Conservation (phyloP, 148 eudicot species). For the Bassia scoparia region DNA sequence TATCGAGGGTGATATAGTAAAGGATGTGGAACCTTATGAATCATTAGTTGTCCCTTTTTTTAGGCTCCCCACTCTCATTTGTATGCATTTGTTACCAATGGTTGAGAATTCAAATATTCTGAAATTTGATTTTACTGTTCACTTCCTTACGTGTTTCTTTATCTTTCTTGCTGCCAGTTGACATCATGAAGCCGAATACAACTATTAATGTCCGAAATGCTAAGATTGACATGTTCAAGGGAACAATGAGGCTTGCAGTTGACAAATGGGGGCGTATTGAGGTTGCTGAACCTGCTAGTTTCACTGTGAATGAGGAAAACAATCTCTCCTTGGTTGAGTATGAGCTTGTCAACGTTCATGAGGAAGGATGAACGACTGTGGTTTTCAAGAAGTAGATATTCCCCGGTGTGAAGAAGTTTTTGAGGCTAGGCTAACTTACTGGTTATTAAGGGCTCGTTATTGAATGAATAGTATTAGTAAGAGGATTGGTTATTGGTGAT, state of each 20-base stretch:
- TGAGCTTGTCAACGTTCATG: slow-evolving; percentile 40
- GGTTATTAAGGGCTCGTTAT: slow-evolving; percentile 16
- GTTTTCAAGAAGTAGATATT: slow-evolving; percentile 17
- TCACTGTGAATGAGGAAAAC: slow-evolving; percentile 38
- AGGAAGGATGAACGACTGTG: slow-evolving; percentile 16
- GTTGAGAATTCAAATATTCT: neutral
- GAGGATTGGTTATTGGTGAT: slow-evolving; percentile 11
- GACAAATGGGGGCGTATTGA: slow-evolving; percentile 49
- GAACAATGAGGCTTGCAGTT: slow-evolving; percentile 46
- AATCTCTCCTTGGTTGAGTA: slow-evolving; percentile 43
- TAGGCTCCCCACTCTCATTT: neutral
- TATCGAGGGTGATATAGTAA: neutral
- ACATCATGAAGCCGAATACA: slow-evolving; percentile 39
- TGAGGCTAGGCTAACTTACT: slow-evolving; percentile 22
- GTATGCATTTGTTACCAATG: neutral
- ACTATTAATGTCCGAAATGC: slow-evolving; percentile 40
- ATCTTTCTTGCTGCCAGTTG: slow-evolving; percentile 31
- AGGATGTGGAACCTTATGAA: neutral
- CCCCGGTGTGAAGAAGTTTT: slow-evolving; percentile 15
- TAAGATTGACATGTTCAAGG: slow-evolving; percentile 48
- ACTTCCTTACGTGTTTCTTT: neutral
- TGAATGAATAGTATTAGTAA: slow-evolving; percentile 2
- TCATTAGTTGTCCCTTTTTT: neutral
- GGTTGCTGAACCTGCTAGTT: slow-evolving; percentile 39
- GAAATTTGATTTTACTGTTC: neutral